phyloP scores from a whole-genome alignment of 192 early-diverging fungal species.

The Coemansia sp. region DNA sequence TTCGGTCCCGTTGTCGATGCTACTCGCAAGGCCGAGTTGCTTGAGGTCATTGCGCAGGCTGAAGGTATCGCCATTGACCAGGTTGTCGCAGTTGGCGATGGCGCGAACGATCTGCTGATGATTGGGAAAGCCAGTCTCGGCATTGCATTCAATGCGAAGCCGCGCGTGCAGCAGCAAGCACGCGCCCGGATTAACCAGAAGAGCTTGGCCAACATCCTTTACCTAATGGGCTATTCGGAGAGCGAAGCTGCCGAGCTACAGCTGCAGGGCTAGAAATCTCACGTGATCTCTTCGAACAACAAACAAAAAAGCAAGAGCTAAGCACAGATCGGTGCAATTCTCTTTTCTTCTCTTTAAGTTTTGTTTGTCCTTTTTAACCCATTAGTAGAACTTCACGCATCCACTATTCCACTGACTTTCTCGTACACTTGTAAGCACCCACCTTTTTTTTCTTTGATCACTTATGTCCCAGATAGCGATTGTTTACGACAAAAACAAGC shows the following conservation, averaged over 20 bases:
- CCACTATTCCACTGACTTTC: neutral
- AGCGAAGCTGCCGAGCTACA: slow-evolving; percentile 68
- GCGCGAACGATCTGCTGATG: slow-evolving; percentile 98
- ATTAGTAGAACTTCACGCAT: neutral
- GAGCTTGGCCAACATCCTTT: slow-evolving; percentile 85
- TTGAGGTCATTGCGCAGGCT: slow-evolving; percentile 94
- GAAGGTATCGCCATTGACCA: slow-evolving; percentile 84
- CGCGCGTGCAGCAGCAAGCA: slow-evolving; percentile 90
- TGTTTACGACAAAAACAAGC: slow-evolving; percentile 20
- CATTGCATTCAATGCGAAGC: slow-evolving; percentile 98
- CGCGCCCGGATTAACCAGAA: slow-evolving; percentile 89
- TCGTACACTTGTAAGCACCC: neutral
- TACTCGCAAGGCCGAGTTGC: slow-evolving; percentile 87
- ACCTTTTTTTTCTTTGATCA: neutral
- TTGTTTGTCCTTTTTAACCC: neutral
- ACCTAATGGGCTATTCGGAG: slow-evolving; percentile 85
- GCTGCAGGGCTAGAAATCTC: neutral
- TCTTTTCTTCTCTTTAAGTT: neutral
- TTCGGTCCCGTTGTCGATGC: slow-evolving; percentile 90
- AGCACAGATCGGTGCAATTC: neutral
- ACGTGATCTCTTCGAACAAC: neutral
- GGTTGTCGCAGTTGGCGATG: slow-evolving; percentile 97
- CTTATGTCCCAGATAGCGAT: slow-evolving; percentile 48
- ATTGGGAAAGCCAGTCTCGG: slow-evolving; percentile 89
- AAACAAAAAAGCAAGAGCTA: neutral